Evolutionary conservation across 2,329 filamentous ascomycete species (phyloP).

Genomic region (Aspergillus novofumigatus): DNA sequence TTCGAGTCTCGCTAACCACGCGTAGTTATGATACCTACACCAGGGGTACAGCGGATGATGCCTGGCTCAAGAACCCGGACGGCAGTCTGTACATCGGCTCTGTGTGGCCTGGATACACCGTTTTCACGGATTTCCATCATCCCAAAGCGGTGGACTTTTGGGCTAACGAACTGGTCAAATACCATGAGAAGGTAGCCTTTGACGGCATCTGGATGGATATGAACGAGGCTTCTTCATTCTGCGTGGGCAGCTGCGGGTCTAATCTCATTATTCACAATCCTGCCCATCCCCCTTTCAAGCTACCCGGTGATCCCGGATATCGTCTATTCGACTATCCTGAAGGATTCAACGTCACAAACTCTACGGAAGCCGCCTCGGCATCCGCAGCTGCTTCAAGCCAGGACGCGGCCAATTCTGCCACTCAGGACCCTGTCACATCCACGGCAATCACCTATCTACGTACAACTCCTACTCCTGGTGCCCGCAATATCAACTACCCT

Average conservation of each 20-base stretch:
- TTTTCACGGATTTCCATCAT: conserved; percentile 59
- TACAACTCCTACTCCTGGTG: conserved; percentile 59
- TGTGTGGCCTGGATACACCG: conserved; percentile 58
- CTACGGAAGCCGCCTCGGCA: conserved; percentile 61
- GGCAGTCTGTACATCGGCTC: conserved; percentile 52
- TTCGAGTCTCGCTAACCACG: background rate
- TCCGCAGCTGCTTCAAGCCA: conserved; percentile 53
- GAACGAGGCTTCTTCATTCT: conserved; percentile 61
- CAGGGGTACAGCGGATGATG: conserved; percentile 46
- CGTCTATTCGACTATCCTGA: conserved; percentile 63
- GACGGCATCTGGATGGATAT: conserved; percentile 60
- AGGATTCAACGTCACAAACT: conserved; percentile 64
- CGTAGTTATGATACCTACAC: conserved; percentile 49
- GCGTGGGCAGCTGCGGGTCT: conserved; percentile 67
- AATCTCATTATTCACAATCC: conserved; percentile 63
- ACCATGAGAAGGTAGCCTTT: conserved; percentile 51
- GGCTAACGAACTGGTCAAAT: conserved; percentile 51
- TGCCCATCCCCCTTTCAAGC: conserved; percentile 60
- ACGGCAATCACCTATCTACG: conserved; percentile 49
- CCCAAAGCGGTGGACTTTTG: conserved; percentile 58
- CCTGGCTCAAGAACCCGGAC: conserved; percentile 53
- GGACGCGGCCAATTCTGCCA: conserved; percentile 37
- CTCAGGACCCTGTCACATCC: conserved; percentile 21
- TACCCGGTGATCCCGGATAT: conserved; percentile 62
- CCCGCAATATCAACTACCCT: conserved; percentile 66